Evolutionary conservation across 2,329 filamentous ascomycete species (phyloP), one percentile per base, ranked within the genome.

Genomic region (Paracoccidioides lutzii): DNA sequence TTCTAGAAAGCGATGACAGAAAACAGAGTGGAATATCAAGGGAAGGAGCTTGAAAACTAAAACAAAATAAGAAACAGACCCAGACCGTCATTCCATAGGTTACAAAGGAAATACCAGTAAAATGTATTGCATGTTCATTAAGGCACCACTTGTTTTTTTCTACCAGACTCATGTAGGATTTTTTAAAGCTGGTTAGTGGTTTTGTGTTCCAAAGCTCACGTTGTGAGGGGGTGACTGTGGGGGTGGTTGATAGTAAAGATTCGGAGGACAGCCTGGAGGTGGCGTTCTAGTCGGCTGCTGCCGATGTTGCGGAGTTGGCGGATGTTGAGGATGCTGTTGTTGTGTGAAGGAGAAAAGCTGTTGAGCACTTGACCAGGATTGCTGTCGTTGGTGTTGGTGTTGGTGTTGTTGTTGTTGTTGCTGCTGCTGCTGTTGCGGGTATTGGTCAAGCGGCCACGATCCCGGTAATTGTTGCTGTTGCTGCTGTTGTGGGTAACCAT

Each of bases 401-500:
- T 22, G 22, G 22, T 22, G 22, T 22, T n/a, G n/a, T n/a, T n/a
- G 12, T 14, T 43, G 41, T 10, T 43, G 14, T 43, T 44, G 42
- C 15, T 44, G 42, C 3, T 44, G 14, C 6, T 44, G 32, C 54
- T 53, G 10, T 57, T 51, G 32, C 5, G 32, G 46, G 32, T 37
- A n/a, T 35, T 50, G 37, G 15, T 40, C 48, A 35, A 38, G 6
- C 5, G 51, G 33, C 30, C 42, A 44, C 35, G 43, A 41, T 14
- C 28, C 28, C 33, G 42, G 22, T 32, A 35, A 28, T 28, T 58
- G 51, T 38, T 62, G 60, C 33, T 62, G 14, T 28, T 58, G 51
- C 35, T 62, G 60, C 33, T 62, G 58, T 40, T 59, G 52, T 28
- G 58, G 55, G 15, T 49, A 15, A 37, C 35, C 33, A 22, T 30